These are phyloP conservation scores for Neonothopanus nambi DNA, from an alignment of 1,284 basidiomycete genomes.

Conservation along the genomic window DNA sequence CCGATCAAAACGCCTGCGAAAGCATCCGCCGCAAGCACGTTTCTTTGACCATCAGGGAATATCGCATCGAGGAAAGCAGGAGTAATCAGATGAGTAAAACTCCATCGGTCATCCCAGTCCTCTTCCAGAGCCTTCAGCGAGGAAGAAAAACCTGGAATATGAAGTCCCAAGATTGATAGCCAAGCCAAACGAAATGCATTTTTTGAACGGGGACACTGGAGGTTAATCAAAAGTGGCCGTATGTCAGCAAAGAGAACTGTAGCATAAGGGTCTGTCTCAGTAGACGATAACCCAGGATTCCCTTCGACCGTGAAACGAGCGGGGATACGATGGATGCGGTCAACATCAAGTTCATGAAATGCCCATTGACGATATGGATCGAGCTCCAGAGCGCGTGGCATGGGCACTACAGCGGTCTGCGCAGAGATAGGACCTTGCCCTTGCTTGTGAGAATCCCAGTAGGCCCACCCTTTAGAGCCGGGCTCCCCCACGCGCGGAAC, in stretches of 20 bases:
- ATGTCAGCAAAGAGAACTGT: slow-evolving; percentile 83
- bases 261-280: slow-evolving; percentile 75
- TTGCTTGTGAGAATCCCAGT: slow-evolving; percentile 51
- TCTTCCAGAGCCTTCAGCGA: slow-evolving; percentile 37
- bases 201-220: slow-evolving; percentile 55
- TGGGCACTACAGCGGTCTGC: slow-evolving; percentile 8
- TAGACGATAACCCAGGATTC: slow-evolving; percentile 16
- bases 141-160: slow-evolving; percentile 62
- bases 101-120: slow-evolving; percentile 70
- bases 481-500: slow-evolving; percentile 62
- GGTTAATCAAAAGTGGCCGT: slow-evolving; percentile 62
- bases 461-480: slow-evolving; percentile 60
- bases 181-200: slow-evolving; percentile 73
- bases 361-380: slow-evolving; percentile 79
- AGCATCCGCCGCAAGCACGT: slow-evolving; percentile 49
- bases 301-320: slow-evolving; percentile 59
- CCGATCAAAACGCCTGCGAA: slow-evolving; percentile 67
- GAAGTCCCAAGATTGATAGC: slow-evolving; percentile 77
- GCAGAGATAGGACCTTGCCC: slow-evolving; percentile 16
- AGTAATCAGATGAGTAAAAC: slow-evolving; percentile 43
- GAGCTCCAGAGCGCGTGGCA: slow-evolving; percentile 26
- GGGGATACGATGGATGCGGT: slow-evolving; percentile 48
- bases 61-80: slow-evolving; percentile 46
- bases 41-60: slow-evolving; percentile 45
- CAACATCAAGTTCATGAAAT: slow-evolving; percentile 53